phyloP scores from a whole-genome alignment of 495 filamentous ascomycete species.

The Lasiosphaeria miniovina region DNA sequence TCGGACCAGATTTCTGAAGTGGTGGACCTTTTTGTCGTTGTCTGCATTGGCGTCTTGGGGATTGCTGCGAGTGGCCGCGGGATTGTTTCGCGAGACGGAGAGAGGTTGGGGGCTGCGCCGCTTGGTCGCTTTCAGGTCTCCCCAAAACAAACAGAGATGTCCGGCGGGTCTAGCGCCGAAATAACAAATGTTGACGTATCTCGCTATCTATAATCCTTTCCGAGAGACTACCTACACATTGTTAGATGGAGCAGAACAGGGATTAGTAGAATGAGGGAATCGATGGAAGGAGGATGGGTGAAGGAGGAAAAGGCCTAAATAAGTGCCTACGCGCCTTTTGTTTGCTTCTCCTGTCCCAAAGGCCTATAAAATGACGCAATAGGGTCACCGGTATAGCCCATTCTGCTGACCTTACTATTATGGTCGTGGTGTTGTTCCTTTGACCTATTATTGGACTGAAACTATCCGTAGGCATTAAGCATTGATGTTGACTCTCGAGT shows the following conservation, averaged over 20 bases:
- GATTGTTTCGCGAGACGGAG: not conserved
- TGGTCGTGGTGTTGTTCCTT: too few species aligned
- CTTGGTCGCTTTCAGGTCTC: not conserved
- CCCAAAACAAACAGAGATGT: not conserved
- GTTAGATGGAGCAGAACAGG: not conserved
- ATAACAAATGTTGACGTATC: not conserved
- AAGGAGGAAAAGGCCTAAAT: not conserved
- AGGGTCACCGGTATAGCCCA: too few species aligned
- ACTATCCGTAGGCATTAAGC: too few species aligned
- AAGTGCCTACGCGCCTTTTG: too few species aligned
- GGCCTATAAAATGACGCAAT: too few species aligned
- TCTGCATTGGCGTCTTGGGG: not conserved
- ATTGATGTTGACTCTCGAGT: too few species aligned
- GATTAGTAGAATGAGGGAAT: not conserved
- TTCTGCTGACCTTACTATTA: too few species aligned
- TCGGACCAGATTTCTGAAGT: not conserved
- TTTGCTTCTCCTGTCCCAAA: too few species aligned
- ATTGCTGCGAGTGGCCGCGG: not conserved
- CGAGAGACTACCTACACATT: not conserved
- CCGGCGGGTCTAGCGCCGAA: not conserved
- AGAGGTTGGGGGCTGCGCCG: not conserved
- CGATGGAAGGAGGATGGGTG: not conserved
- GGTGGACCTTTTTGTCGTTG: constrained; percentile 1
- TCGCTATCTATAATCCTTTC: not conserved
- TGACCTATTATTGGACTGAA: too few species aligned